Evolutionary conservation across 352 stramenopile species (phyloP), one percentile per base, ranked within the genome.

Genomic region (Globisporangium barbulae): DNA sequence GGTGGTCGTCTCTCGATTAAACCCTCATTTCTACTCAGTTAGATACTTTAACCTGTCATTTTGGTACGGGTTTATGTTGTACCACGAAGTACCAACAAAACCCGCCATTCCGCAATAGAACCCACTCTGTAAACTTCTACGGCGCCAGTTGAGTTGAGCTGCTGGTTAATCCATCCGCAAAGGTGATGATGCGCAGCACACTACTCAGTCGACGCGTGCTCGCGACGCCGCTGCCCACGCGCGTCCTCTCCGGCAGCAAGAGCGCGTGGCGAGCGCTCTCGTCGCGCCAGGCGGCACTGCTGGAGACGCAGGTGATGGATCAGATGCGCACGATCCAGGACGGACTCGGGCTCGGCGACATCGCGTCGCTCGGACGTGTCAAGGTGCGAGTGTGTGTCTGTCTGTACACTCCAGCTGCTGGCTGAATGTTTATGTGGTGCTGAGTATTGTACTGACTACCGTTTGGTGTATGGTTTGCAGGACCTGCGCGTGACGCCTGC

Each of bases 271-370:
- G 80, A 55, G 63, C 67, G n/a, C 57, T 94, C 35, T 93, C 84
- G 53, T 79, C 78, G 58, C 84, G 86, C 22, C 79, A 83, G 39
- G 68, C 77, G 41, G 87, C 79, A 47, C 72, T 89, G 65, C 50
- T 93, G 57, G 87, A 95, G 71, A 88, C 75, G 55, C 72, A 93
- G 63, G 87, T 93, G 35, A 63, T 95, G 56, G 80, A 93, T 61
- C 76, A 78, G 53, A 68, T 95, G 53, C 81, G 83, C 31, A 61
- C 67, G n/a, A 74, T 95, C 31, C 74, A 76, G 44, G 84, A 95
- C 58, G 84, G 84, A 3, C 69, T 95, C 39, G 81, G 85, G 15
- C 73, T 92, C 53, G 79, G 81, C 56, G 74, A 93, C 55, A 89
- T 95, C 42, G 80, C 90, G 25, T 75, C 84, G 9, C 67, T 90